A percentile compares a stretch with the other conserved stretches of the same genome.
phyloP scores from a whole-genome alignment of 805 yeast species.

The Lipomyces oligophaga region DNA sequence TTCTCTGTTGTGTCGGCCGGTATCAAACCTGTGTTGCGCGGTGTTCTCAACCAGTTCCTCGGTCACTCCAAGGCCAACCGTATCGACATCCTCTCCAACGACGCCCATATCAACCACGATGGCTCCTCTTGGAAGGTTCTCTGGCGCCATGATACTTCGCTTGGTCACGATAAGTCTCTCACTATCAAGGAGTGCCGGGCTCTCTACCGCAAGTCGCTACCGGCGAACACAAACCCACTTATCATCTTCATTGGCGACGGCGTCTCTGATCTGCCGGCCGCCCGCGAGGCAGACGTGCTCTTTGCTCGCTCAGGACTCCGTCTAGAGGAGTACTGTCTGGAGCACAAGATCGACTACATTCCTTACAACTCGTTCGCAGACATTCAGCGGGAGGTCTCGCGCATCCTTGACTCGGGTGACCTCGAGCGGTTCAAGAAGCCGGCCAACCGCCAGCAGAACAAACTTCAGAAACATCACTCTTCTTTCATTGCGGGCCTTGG shows the following conservation, averaged over 20 bases:
- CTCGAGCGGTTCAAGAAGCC: constrained; percentile 26
- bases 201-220: constrained; percentile 26
- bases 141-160: constrained; percentile 44
- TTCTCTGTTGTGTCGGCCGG: constrained; percentile 46
- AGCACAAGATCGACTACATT: constrained; percentile 42
- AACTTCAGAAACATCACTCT: background rate
- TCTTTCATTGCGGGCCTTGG: background rate
- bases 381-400: constrained; percentile 37
- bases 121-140: constrained; percentile 41
- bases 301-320: constrained; percentile 44
- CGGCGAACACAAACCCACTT: constrained; percentile 39
- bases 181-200: constrained; percentile 41
- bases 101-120: constrained; percentile 39
- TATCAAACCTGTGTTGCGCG: constrained; percentile 42
- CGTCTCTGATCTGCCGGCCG: constrained; percentile 48
- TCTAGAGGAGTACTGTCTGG: constrained; percentile 42
- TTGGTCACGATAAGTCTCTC: constrained; percentile 46
- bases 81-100: constrained; percentile 43
- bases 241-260: constrained; percentile 57
- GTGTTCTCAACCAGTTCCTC: constrained; percentile 42
- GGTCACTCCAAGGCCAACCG: constrained; percentile 37
- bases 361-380: constrained; percentile 44
- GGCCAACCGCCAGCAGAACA: constrained; percentile 10
- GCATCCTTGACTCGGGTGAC: constrained; percentile 27
- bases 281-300: constrained; percentile 43